Evolutionary conservation across 345 rosid genomes (phyloP).

Genomic region (Salix udensis): DNA sequence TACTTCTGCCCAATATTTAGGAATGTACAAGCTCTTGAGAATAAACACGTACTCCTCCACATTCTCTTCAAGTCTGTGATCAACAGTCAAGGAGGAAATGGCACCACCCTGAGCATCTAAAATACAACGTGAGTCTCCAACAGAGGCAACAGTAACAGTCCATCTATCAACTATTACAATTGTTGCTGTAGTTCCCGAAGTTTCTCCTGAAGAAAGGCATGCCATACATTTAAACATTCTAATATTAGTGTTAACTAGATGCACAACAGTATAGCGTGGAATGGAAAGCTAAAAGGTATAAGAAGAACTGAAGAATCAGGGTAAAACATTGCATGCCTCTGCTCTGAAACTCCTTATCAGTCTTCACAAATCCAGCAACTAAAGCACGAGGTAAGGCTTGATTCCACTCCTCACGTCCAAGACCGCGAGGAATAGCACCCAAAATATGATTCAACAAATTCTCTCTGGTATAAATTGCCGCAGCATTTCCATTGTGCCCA

Average conservation of each 20-base stretch:
- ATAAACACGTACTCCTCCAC: conserved; percentile 61
- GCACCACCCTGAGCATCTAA: conserved; percentile 69
- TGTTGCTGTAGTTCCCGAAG: conserved; percentile 91
- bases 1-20: conserved; percentile 1
- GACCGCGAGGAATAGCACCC: conserved; percentile 68
- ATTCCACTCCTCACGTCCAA: conserved; percentile 80
- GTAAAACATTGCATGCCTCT: conserved; percentile 44
- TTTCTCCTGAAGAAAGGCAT: conserved; percentile 55
- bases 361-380: conserved; percentile 90
- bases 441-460: conserved; percentile 61
- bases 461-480: conserved; percentile 76
- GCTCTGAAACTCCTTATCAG: conserved; percentile 89
- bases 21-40: conserved; percentile 6
- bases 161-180: conserved; percentile 87
- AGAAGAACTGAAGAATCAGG: neutral
- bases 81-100: conserved; percentile 73
- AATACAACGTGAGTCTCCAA: conserved; percentile 90
- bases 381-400: conserved; percentile 84
- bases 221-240: neutral
- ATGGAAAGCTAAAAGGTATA: neutral
- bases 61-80: conserved; percentile 88
- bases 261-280: neutral
- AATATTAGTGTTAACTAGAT: conserved; percentile 12
- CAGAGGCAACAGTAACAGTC: conserved; percentile 92
- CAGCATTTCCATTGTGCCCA: conserved; percentile 93